Base-by-base conservation (phyloP, 805 yeast species). In the Teunomyces barrocoloradensis region DNA sequence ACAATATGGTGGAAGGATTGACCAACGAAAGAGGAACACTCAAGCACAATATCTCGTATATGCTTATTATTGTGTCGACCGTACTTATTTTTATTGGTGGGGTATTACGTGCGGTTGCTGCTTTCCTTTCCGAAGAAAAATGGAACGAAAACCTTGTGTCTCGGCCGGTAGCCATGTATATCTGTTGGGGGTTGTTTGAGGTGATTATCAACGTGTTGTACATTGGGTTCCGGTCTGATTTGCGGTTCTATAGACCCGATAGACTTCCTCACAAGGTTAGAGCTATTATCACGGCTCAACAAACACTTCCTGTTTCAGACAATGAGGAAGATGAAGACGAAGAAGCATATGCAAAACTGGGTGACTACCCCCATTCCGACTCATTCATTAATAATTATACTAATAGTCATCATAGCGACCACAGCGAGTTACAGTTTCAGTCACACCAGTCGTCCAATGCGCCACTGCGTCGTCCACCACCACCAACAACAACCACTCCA, bases 241-340 rank as follows among this genome's bases (percentile, higher is more conserved):
- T 59, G 45, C 45, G 61, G 12, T 56, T 57, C 52, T 59, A 59
- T 55, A 41, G 61, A 28, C 63, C 63, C 20, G 61, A 59, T 38
- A 41, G 40, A 10, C 47, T 57, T 23, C 63, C 63, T 10, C 38
- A 38, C 12, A 43, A 42, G 33, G 57, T 54, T 15, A 40, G 57
- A 17, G 47, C 54, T 29, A 55, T 55, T 36, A 55, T 55, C 46
- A 55, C 59, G 10, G 57, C 59, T 1, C 52, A 55, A 29, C 57
- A 53, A 25, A 48, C 56, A 2, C 56, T 58, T 52, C 61, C 61
- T 40, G 66, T 64, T 4, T 64, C 72, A 1, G 68, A 63, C 23
- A 57, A 57, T 36, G 66, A 64, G 43, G 68, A 59, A 23, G 59
- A 53, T 4, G 55, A 52, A 6, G 55, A 48, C 20, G 55, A 37